Conservation (phyloP, 192 early-diverging fungal species). For the Lunasporangiospora selenospora region DNA sequence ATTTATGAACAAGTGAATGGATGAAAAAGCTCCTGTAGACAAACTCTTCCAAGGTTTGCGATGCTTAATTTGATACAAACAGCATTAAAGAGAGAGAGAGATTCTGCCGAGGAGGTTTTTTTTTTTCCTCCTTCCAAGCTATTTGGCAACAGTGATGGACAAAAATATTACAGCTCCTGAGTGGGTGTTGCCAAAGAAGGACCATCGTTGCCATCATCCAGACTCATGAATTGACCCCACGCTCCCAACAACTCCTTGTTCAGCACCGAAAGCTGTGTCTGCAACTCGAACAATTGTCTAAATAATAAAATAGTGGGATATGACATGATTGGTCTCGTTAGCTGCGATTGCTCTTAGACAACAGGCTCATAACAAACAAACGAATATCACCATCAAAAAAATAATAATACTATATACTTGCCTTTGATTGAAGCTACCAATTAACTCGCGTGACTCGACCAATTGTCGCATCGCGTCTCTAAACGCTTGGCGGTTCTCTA, state of each 20-base stretch:
- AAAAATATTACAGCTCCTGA: background rate
- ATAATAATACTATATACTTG: background rate
- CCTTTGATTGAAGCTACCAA: slow-evolving; percentile 17
- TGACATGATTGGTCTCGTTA: background rate
- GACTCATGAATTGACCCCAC: slow-evolving; percentile 11
- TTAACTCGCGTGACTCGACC: slow-evolving; percentile 15
- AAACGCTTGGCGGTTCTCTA: slow-evolving; percentile 11
- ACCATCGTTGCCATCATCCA: background rate
- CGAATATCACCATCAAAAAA: background rate
- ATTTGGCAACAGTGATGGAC: background rate
- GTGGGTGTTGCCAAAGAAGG: background rate
- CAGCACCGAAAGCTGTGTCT: slow-evolving; percentile 19
- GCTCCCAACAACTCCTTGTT: slow-evolving; percentile 11
- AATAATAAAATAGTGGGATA: background rate
- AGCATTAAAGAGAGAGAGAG: background rate
- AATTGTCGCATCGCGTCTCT: slow-evolving; percentile 1
- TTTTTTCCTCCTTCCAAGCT: background rate
- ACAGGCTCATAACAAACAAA: background rate
- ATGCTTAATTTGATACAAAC: too few species aligned
- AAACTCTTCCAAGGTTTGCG: too few species aligned
- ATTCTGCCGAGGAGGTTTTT: slow-evolving; percentile 1
- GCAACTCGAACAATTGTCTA: slow-evolving; percentile 31
- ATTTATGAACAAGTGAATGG: background rate
- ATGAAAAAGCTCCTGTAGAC: too few species aligned
- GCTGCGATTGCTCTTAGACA: too few species aligned